phyloP scores from a whole-genome alignment of 2,329 filamentous ascomycete genomes.

The Pleoardoris graminearum region DNA sequence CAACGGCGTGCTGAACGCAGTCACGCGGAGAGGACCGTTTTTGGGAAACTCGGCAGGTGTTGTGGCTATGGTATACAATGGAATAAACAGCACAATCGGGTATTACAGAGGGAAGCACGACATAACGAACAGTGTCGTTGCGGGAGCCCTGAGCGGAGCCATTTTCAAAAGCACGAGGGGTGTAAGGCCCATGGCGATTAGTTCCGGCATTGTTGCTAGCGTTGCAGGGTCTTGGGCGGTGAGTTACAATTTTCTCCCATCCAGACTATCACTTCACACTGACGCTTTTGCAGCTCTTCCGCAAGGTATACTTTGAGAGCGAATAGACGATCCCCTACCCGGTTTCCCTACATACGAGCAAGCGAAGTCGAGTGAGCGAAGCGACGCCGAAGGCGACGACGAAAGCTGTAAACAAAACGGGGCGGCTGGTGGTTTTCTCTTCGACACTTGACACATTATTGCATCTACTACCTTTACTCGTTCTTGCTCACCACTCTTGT shows the following conservation, averaged over 20 bases:
- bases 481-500: constrained; percentile 19
- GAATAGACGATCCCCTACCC: constrained; percentile 13
- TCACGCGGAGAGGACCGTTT: constrained; percentile 91
- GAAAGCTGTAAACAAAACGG: neutral
- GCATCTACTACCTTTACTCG: constrained; percentile 11
- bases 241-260: constrained; percentile 10
- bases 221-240: constrained; percentile 91
- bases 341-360: neutral
- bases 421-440: constrained; percentile 7
- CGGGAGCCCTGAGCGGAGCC: constrained; percentile 86
- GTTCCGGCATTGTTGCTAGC: constrained; percentile 82
- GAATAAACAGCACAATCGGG: constrained; percentile 52
- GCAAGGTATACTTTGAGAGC: constrained; percentile 28
- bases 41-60: constrained; percentile 95
- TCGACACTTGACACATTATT: constrained; percentile 7
- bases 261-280: constrained; percentile 1
- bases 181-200: constrained; percentile 89
- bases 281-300: constrained; percentile 20
- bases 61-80: constrained; percentile 94
- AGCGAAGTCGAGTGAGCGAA: neutral
- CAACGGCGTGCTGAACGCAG: constrained; percentile 91
- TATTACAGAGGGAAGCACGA: constrained; percentile 58
- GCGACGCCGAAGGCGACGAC: neutral
- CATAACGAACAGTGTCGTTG: constrained; percentile 81
- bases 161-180: constrained; percentile 96